Conservation (phyloP, 202 grass and related monocot genomes). For the Bolboschoenoplectus hybrid region DNA sequence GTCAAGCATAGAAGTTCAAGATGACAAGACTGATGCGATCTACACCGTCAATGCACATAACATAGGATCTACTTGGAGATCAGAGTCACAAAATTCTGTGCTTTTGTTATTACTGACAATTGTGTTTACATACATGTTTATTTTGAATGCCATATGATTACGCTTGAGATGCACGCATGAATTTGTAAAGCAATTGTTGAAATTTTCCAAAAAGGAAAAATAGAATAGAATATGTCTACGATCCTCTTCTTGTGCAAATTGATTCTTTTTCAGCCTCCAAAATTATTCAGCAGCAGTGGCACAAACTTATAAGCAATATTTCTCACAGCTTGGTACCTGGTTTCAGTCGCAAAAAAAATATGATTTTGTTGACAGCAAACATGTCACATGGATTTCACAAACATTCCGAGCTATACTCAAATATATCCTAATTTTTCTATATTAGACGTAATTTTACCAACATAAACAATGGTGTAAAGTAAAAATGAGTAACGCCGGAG, state of each 20-base stretch:
- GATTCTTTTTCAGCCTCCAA: constrained; percentile 20
- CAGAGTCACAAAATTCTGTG: constrained; percentile 47
- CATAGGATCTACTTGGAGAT: constrained; percentile 63
- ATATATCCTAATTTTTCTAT: no score
- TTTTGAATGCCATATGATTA: constrained; percentile 39
- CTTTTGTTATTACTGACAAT: constrained; percentile 55
- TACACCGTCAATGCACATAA: constrained; percentile 66
- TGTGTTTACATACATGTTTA: constrained; percentile 45
- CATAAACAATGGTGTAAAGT: neutral
- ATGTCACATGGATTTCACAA: neutral
- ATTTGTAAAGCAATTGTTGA: constrained; percentile 29
- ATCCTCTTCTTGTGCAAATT: constrained; percentile 21
- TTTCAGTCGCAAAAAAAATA: neutral
- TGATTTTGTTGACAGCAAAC: neutral
- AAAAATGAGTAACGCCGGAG: neutral
- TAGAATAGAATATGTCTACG: constrained; percentile 22
- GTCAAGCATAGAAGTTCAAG: constrained; percentile 86
- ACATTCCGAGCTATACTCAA: neutral
- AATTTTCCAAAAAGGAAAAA: neutral
- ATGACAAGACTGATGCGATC: constrained; percentile 57
- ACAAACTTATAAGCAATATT: neutral
- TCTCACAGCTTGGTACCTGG: neutral
- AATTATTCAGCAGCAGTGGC: neutral
- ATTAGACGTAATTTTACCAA: neutral
- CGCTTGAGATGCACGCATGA: neutral